These are phyloP conservation scores for Chenopodium album DNA, from an alignment of 148 eudicot genomes.

Conservation along the genomic window DNA sequence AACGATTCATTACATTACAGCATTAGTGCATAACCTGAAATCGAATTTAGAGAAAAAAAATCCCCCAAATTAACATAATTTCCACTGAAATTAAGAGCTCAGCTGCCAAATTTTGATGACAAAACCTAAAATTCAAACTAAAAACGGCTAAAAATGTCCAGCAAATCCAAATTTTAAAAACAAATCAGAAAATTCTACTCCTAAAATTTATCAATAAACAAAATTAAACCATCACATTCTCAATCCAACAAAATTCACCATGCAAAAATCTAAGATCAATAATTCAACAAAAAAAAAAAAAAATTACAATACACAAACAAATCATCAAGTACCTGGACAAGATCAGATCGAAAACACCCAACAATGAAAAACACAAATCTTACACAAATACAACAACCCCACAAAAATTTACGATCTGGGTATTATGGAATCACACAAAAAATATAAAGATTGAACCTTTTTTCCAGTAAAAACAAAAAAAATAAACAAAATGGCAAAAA, in stretches of 20 bases:
- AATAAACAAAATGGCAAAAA: not conserved
- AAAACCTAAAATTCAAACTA: not conserved
- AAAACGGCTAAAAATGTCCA: constrained; percentile 1
- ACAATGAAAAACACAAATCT: constrained; percentile 2
- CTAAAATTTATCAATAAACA: not conserved
- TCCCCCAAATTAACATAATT: not conserved
- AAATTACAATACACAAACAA: not conserved
- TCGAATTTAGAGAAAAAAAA: not conserved
- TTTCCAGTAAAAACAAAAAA: not conserved
- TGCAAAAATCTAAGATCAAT: constrained; percentile 15
- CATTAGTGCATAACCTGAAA: not conserved
- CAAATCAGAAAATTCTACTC: constrained; percentile 6
- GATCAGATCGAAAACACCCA: constrained; percentile 25
- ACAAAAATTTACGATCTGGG: constrained; percentile 29
- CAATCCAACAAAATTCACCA: not conserved
- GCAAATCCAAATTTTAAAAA: not conserved
- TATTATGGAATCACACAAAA: constrained; percentile 12
- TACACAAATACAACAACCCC: constrained; percentile 7
- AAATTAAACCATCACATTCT: not conserved
- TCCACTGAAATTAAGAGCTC: not conserved
- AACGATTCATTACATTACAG: constrained; percentile 2
- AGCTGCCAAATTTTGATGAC: not conserved
- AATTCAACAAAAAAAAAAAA: not conserved
- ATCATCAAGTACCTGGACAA: constrained; percentile 20
- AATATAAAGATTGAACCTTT: constrained; percentile 15